Evolutionary conservation across 2,329 filamentous ascomycete species (phyloP).

Genomic region (Chrysoporthe deuterocubensis): DNA sequence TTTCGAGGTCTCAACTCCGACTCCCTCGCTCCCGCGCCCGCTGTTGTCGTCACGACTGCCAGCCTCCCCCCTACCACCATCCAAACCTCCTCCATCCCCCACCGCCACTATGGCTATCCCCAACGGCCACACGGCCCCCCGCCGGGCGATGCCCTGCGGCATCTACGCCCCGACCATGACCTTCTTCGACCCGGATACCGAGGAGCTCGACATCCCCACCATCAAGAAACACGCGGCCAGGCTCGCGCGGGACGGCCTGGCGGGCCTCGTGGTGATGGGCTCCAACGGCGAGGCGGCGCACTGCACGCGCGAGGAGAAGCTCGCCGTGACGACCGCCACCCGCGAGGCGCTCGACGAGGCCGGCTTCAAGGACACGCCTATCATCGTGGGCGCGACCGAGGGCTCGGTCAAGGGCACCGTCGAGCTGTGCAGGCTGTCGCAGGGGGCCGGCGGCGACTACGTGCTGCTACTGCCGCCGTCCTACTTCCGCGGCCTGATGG

Average conservation of each 20-base stretch:
- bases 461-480: conserved; percentile 78
- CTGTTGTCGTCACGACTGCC: not conserved
- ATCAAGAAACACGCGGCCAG: conserved; percentile 83
- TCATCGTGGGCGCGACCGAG: conserved; percentile 82
- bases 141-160: conserved; percentile 71
- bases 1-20: not conserved
- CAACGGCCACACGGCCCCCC: conserved; percentile 43
- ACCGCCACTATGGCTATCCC: conserved; percentile 38
- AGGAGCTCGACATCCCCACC: conserved; percentile 79
- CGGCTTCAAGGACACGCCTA: conserved; percentile 74
- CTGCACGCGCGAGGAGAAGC: conserved; percentile 77
- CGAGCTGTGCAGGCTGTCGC: conserved; percentile 69
- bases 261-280: conserved; percentile 83
- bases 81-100: too few species aligned
- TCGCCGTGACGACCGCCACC: conserved; percentile 74
- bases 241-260: conserved; percentile 76
- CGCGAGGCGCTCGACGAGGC: conserved; percentile 82
- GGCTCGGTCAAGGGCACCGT: conserved; percentile 83
- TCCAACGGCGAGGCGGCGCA: conserved; percentile 91
- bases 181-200: conserved; percentile 82
- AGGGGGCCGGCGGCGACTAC: conserved; percentile 76
- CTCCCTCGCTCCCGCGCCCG: not conserved
- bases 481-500: conserved; percentile 80
- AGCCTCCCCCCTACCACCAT: not conserved
- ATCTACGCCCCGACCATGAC: conserved; percentile 91